These are phyloP conservation scores for Phaffia tasmanica DNA, from an alignment of 768 basidiomycete genomes.

Conservation along the genomic window DNA sequence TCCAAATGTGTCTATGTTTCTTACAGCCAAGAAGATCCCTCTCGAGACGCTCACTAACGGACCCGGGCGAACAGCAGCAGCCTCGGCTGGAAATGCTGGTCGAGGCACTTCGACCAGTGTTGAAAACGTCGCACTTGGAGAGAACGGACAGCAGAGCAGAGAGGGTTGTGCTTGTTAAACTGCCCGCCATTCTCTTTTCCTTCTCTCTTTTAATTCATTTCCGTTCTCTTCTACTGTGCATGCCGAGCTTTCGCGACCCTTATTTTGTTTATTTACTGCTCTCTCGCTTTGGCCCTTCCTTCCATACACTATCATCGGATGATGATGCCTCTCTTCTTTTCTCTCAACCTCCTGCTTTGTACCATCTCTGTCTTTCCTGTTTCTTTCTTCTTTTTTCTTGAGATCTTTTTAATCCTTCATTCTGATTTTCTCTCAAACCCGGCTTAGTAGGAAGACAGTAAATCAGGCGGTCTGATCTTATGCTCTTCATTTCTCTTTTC, in stretches of 20 bases:
- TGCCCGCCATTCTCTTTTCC: background rate
- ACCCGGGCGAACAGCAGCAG: constrained; percentile 66
- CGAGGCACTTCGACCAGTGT: constrained; percentile 12
- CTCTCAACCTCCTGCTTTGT: background rate
- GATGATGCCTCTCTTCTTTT: background rate
- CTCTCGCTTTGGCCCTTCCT: constrained; percentile 7
- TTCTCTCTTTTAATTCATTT: background rate
- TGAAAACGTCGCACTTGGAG: constrained; percentile 35
- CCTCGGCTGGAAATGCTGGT: constrained; percentile 25
- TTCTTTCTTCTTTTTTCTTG: no score
- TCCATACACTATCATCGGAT: background rate
- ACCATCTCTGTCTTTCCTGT: no score
- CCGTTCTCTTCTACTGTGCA: constrained; percentile 1
- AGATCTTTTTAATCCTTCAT: no score
- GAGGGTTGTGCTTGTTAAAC: constrained; percentile 34
- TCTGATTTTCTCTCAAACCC: no score
- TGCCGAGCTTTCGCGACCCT: background rate
- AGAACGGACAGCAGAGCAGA: constrained; percentile 35
- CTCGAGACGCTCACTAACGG: constrained; percentile 68
- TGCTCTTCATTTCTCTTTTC: no score
- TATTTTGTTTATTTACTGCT: constrained; percentile 9
- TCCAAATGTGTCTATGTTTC: constrained; percentile 1
- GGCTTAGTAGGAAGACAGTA: no score
- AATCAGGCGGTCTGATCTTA: no score
- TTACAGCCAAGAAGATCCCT: constrained; percentile 67